Base-by-base conservation (phyloP, 495 filamentous ascomycete genomes). In the Hapsidospora chrysogenum region DNA sequence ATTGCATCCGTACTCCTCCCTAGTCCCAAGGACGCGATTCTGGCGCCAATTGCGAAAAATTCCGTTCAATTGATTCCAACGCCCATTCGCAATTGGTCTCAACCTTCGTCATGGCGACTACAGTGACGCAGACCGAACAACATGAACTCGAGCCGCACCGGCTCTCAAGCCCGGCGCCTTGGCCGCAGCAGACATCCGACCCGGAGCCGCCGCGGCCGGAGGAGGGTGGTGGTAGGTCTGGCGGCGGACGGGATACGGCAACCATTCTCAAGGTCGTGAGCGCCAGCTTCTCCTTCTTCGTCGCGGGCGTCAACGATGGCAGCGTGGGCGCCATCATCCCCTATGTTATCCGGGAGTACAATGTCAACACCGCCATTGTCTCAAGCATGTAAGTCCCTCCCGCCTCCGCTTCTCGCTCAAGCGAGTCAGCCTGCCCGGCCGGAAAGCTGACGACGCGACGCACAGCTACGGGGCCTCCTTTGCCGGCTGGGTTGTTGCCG, bases 221-320 rank as follows among this genome's bases (percentile, higher is more conserved):
- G 10, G 8, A 32, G 7, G 2, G 31, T n/a, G 18, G 20, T 2
- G 16, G 8, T 7, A 33, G 23, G 18, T n/a, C 18, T 13, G 10
- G n/a, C 10, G 20, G 23, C 31, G n/a, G n/a, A n/a, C n/a, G n/a
- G n/a, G n/a, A n/a, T n/a, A n/a, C n/a, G n/a, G n/a, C n/a, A n/a
- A n/a, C n/a, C n/a, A n/a, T n/a, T n/a, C 17, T 58, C n/a, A 67
- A 60, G 39, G 48, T 72, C n/a, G 13, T 63, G 31, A 60, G 57
- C 37, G 57, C 64, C 2, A 62, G 57, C 5, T 66, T 64, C 46
- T 63, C 60, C 1, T 68, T 65, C 47, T 64, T 74, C 41, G 56
- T 61, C 18, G 64, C 64, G 4, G 67, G 67, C 9, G 48, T 63
- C 35, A 70, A 69, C 36, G 68, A 72, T 43, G 68, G 68, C 27